These are phyloP conservation scores for Pinus taeda DNA, from an alignment of 75 land plant genomes.

Conservation along the genomic window DNA sequence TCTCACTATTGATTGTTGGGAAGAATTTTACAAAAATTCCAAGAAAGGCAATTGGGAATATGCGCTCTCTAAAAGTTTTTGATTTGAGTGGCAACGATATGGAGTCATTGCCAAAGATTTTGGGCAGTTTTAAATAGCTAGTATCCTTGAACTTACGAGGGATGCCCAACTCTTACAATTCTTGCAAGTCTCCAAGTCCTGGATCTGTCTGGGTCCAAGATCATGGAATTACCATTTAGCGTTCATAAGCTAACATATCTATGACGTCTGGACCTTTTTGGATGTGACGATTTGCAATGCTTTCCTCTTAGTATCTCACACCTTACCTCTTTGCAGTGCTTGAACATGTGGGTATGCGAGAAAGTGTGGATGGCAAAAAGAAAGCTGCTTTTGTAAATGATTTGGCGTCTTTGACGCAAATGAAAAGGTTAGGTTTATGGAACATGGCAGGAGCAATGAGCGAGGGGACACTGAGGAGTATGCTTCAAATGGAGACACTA, in stretches of 20 bases:
- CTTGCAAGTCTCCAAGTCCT: neutral
- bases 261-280: neutral
- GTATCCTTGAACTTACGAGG: neutral
- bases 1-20: neutral
- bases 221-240: neutral
- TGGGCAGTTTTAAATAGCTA: neutral
- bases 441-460: neutral
- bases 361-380: neutral
- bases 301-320: neutral
- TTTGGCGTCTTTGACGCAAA: neutral
- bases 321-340: neutral
- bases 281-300: neutral
- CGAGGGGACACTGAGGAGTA: neutral
- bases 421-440: neutral
- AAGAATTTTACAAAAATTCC: neutral
- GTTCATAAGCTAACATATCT: neutral
- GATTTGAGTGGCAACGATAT: neutral
- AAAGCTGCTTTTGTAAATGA: neutral
- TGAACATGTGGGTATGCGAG: neutral
- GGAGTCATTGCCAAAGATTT: neutral
- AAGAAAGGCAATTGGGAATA: neutral
- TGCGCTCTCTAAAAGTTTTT: neutral
- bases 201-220: neutral
- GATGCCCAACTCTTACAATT: neutral
- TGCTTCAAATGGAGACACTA: neutral